Conservation (phyloP, 176 grass and related monocot genomes). For the Thinopyrum elongatum region DNA sequence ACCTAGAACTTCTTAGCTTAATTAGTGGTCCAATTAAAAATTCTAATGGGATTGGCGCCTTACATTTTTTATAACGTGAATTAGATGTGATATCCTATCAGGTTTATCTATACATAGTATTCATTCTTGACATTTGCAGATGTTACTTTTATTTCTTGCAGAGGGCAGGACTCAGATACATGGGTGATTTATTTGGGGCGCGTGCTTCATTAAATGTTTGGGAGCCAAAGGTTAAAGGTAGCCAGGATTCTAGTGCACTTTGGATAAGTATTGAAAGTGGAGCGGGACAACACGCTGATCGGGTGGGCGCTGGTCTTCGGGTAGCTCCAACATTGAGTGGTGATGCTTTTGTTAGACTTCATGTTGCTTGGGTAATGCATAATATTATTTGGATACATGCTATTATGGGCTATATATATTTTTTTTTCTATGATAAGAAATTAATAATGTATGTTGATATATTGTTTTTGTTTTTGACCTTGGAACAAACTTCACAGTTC, state of each 20-base stretch:
- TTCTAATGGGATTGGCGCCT: too few species aligned
- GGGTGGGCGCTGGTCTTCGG: neutral
- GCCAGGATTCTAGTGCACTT: neutral
- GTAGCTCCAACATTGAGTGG: conserved; percentile 20
- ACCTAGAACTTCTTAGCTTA: neutral
- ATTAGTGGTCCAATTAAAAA: neutral
- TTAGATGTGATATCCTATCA: neutral
- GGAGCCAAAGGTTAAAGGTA: neutral
- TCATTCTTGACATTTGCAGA: neutral
- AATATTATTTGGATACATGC: neutral
- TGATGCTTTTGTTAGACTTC: conserved; percentile 3
- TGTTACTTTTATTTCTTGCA: neutral
- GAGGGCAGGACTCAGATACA: neutral
- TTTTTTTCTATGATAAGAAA: neutral
- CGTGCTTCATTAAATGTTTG: neutral
- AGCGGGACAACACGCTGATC: neutral
- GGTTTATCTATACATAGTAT: neutral
- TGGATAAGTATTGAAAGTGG: neutral
- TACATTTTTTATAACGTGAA: neutral
- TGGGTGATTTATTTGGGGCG: neutral
- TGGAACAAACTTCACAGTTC: neutral
- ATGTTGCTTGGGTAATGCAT: conserved; percentile 22
- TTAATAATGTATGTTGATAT: neutral
- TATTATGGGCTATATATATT: neutral
- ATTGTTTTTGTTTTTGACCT: neutral